Evolutionary conservation across 345 rosid species (phyloP).

Genomic region (Hibiscus trionum): DNA sequence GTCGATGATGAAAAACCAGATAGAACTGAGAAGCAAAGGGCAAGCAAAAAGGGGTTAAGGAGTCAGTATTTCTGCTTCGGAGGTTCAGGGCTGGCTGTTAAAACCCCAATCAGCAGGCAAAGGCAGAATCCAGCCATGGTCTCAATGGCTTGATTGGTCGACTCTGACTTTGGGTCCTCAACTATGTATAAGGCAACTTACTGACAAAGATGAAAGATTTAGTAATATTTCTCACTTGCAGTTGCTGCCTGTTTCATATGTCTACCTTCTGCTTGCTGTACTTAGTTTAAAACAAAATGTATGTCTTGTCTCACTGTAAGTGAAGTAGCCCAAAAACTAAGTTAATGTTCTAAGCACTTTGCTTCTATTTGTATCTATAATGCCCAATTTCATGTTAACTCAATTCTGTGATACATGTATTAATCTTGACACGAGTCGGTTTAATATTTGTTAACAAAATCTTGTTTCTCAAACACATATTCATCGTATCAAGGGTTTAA

Average conservation of each 20-base stretch:
- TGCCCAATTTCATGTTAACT: not conserved
- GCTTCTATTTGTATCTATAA: not conserved
- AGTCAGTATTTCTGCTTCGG: conserved; percentile 75
- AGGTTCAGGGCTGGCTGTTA: conserved; percentile 39
- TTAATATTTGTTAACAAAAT: no score
- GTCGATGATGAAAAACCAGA: conserved; percentile 28
- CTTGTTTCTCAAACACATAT: no score
- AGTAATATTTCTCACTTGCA: conserved; percentile 5
- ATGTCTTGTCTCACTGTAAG: conserved; percentile 7
- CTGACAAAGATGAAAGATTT: conserved; percentile 19
- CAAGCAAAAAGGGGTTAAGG: conserved; percentile 33
- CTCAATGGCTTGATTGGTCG: conserved; percentile 35
- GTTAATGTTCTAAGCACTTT: not conserved
- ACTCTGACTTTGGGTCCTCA: conserved; percentile 1
- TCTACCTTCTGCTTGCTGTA: conserved; percentile 21
- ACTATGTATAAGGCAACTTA: not conserved
- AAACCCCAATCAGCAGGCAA: conserved; percentile 34
- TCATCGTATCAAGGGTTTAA: no score
- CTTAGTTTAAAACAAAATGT: not conserved
- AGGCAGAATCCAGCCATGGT: conserved; percentile 27
- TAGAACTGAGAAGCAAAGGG: conserved; percentile 30
- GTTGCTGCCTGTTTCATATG: conserved; percentile 12
- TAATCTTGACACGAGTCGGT: no score
- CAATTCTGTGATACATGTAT: no score
- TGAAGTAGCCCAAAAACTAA: conserved; percentile 8